Percentiles rank a stretch among this genome's conserved stretches.
These are phyloP conservation scores for Waitea zeae DNA, from an alignment of 1,284 basidiomycete genomes.

Conservation along the genomic window DNA sequence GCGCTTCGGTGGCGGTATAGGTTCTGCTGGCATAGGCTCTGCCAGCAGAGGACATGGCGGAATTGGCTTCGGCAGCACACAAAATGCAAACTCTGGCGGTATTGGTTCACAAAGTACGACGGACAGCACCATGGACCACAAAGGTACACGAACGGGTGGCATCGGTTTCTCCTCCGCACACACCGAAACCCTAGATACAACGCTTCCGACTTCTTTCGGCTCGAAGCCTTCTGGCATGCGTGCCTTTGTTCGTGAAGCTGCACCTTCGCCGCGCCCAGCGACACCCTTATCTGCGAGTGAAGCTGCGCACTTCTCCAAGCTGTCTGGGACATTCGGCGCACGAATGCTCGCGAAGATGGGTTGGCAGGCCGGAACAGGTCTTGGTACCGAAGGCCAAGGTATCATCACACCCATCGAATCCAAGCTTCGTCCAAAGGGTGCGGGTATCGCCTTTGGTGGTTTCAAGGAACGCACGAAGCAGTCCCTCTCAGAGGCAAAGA, in stretches of 20 bases:
- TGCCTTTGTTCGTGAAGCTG: constrained; percentile 35
- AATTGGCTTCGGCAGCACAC: constrained; percentile 22
- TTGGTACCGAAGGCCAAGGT: constrained; percentile 67
- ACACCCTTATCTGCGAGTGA: constrained; percentile 48
- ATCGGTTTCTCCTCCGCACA: constrained; percentile 5
- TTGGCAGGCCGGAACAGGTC: constrained; percentile 74
- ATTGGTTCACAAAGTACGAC: constrained; percentile 7
- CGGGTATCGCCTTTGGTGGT: constrained; percentile 77
- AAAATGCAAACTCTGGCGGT: constrained; percentile 10
- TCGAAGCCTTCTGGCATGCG: constrained; percentile 19
- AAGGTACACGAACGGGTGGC: neutral
- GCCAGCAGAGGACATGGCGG: too few relatives aligned
- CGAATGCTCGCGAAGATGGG: constrained; percentile 89
- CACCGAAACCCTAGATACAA: constrained; percentile 8
- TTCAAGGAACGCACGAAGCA: constrained; percentile 82
- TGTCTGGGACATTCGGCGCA: constrained; percentile 66
- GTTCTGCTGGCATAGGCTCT: too few relatives aligned
- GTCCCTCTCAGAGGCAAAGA: constrained; percentile 66
- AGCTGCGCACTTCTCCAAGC: constrained; percentile 61
- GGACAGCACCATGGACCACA: neutral
- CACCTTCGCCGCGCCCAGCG: constrained; percentile 22
- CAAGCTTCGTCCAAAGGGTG: constrained; percentile 66
- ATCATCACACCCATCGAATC: constrained; percentile 80
- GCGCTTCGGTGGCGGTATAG: constrained; percentile 30
- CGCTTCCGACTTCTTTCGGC: constrained; percentile 30